These are phyloP conservation scores for Macrocystidia cucumis DNA, from an alignment of 1,284 basidiomycete species.

Conservation along the genomic window DNA sequence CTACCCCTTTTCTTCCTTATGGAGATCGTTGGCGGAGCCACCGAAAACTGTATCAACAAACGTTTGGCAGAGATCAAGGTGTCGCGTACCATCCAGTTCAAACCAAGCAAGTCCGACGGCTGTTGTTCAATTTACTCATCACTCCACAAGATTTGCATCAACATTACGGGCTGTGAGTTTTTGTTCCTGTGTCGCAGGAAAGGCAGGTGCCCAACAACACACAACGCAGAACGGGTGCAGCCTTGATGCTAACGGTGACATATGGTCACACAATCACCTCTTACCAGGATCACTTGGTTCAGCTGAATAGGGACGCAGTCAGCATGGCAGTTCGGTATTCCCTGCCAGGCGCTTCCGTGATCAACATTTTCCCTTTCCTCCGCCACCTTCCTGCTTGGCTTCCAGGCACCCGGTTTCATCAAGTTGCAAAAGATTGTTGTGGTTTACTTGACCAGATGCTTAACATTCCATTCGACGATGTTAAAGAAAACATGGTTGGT, in stretches of 20 bases:
- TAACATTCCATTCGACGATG: conserved; percentile 29
- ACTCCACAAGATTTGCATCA: not conserved
- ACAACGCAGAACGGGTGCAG: conserved; percentile 1
- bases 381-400: conserved; percentile 26
- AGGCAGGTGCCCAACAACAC: not conserved
- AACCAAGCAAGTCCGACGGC: not conserved
- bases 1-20: conserved; percentile 12
- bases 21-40: conserved; percentile 1
- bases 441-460: conserved; percentile 18
- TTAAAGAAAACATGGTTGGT: conserved; percentile 44
- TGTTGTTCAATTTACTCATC: not conserved
- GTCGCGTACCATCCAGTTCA: not conserved
- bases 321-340: conserved; percentile 6
- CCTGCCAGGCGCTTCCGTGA: conserved; percentile 12
- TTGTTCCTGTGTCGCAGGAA: not conserved
- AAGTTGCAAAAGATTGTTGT: conserved; percentile 16
- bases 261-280: conserved; percentile 5
- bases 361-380: conserved; percentile 17
- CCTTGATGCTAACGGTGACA: conserved; percentile 1
- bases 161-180: not conserved
- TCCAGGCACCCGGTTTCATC: conserved; percentile 23
- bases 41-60: not conserved
- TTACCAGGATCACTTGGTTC: conserved; percentile 18
- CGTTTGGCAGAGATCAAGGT: not conserved
- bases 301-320: conserved; percentile 14